Conservation (phyloP, 1,284 basidiomycete genomes). For the Termitomyces sp. region DNA sequence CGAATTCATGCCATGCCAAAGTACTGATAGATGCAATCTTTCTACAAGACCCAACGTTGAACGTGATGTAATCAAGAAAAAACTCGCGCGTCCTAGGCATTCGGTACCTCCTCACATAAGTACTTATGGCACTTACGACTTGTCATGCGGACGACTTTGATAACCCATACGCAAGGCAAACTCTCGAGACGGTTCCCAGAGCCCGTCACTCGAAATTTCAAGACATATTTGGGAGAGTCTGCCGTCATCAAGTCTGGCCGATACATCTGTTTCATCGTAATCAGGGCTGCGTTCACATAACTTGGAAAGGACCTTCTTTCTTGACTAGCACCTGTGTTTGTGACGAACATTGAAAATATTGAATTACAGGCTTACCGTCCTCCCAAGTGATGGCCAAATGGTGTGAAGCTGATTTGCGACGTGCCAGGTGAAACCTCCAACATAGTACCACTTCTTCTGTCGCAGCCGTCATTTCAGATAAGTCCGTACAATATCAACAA, state of each 20-base stretch:
- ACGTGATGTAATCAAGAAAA: neutral
- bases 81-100: neutral
- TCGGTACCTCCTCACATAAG: neutral
- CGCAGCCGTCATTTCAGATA: slow-evolving; percentile 6
- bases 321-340: slow-evolving; percentile 25
- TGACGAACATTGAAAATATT: neutral
- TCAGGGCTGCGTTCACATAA: slow-evolving; percentile 29
- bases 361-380: slow-evolving; percentile 26
- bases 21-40: neutral
- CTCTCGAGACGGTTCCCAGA: slow-evolving; percentile 21
- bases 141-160: neutral
- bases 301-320: slow-evolving; percentile 28
- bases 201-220: slow-evolving; percentile 30
- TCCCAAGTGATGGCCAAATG: slow-evolving; percentile 35
- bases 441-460: slow-evolving; percentile 43
- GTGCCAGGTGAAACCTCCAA: slow-evolving; percentile 40
- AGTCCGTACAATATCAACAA: neutral
- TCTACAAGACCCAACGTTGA: neutral
- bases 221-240: slow-evolving; percentile 37
- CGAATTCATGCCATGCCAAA: too few relatives aligned
- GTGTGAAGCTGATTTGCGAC: slow-evolving; percentile 20
- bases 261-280: slow-evolving; percentile 27
- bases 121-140: neutral
- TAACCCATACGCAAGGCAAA: slow-evolving; percentile 24
- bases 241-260: slow-evolving; percentile 29